Base-by-base conservation (phyloP, 495 filamentous ascomycete genomes). In the Aspergillus olivimuriae region DNA sequence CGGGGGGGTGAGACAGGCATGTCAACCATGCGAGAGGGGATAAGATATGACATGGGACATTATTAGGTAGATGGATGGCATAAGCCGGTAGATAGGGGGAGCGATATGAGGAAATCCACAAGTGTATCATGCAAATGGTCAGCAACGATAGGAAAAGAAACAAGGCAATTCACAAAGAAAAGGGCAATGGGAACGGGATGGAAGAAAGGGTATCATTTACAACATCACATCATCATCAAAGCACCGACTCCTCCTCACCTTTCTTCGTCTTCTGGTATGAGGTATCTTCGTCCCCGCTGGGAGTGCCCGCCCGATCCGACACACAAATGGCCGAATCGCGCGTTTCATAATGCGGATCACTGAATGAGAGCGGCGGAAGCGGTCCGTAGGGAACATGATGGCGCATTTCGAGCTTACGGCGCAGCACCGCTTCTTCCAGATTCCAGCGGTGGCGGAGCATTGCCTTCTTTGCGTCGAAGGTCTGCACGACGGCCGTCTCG, bases 371-470 rank as follows among this genome's bases (percentile, higher is more conserved):
- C 1, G 63, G 56, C 3, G 65, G 60, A 34, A 83, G 51, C 0
- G 68, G 64, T 0, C 68, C 77, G 52, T 76, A 86, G 36, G 44
- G 52, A 31, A 69, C 49, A 3, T 66, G 74, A 39, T 68, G 60
- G 49, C 66, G 54, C 12, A 55, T 51, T 58, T 84, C 82, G 22
- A 86, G 52, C 54, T 77, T 74, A 44, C 69, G 74, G 16, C 81
- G 69, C 51, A 82, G 46, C 18, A 89, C 74, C 46, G 82, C 81
- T 46, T 73, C 76, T 44, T 75, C 74, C n/a, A 89, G 48, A 41
- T 63, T 58, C 86, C 86, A 89, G 33, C 81, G 63, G 32, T 56
- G 58, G 17, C 62, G 57, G 6, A 89, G 53, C 36, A 60, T 65
- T 2, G 49, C 57, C 60, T 72, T 76, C 47, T 79, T 74, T 31